Evolutionary conservation across 176 grass and related monocot genomes (phyloP).

Genomic region (Cymbopogon citratus): DNA sequence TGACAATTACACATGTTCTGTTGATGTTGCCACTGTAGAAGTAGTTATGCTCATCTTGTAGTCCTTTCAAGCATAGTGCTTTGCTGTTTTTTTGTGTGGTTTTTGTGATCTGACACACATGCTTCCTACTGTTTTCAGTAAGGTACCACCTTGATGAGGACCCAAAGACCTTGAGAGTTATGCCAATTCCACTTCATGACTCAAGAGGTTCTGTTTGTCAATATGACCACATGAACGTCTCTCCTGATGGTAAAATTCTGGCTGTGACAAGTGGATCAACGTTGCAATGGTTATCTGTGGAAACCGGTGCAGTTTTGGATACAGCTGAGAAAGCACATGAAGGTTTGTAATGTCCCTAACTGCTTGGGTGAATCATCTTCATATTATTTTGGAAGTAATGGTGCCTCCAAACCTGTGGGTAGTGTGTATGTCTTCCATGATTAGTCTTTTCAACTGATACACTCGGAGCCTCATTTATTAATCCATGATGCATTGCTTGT

Average conservation of each 20-base stretch:
- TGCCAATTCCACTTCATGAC: constrained; percentile 72
- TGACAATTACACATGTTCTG: not conserved
- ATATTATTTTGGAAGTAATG: not conserved
- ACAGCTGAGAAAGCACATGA: constrained; percentile 86
- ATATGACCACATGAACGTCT: constrained; percentile 80
- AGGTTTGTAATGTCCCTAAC: constrained; percentile 48
- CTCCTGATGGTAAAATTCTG: constrained; percentile 77
- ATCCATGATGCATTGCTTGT: not conserved
- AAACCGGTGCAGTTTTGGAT: constrained; percentile 85
- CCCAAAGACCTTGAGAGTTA: constrained; percentile 82
- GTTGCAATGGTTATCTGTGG: constrained; percentile 75
- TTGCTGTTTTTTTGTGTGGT: not conserved
- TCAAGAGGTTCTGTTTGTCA: constrained; percentile 59
- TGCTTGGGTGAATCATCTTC: not conserved
- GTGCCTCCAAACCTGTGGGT: not conserved
- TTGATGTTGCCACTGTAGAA: constrained; percentile 12
- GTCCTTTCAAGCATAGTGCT: not conserved
- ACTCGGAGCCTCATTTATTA: not conserved
- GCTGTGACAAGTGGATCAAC: constrained; percentile 59
- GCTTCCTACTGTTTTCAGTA: constrained; percentile 47
- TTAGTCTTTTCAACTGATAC: not conserved
- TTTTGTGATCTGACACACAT: constrained; percentile 6
- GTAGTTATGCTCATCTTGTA: not conserved
- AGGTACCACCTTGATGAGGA: constrained; percentile 98
- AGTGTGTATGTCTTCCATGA: not conserved